Evolutionary conservation across 768 basidiomycete genomes (phyloP).

Genomic region (Wakefieldia striispora): DNA sequence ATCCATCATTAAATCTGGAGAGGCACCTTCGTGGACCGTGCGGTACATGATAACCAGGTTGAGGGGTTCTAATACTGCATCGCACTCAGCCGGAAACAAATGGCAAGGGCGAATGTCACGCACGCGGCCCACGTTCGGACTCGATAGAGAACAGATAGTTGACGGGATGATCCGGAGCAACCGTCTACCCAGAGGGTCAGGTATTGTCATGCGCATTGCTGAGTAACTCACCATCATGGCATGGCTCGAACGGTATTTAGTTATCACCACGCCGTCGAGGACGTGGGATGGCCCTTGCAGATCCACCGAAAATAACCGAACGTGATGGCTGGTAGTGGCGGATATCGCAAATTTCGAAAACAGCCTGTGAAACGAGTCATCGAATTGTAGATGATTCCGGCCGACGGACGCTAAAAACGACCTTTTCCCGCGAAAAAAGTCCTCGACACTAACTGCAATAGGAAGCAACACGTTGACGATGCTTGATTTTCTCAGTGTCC

Average conservation of each 20-base stretch:
- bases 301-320: conserved; percentile 67
- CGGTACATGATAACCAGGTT: conserved; percentile 70
- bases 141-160: conserved; percentile 82
- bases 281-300: conserved; percentile 47
- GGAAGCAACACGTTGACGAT: conserved; percentile 71
- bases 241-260: conserved; percentile 45
- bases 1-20: not conserved
- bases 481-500: conserved; percentile 54
- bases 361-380: conserved; percentile 47
- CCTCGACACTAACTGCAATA: conserved; percentile 91
- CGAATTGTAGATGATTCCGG: not conserved
- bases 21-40: conserved; percentile 75
- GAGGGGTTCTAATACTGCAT: conserved; percentile 59
- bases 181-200: conserved; percentile 47
- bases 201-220: not conserved
- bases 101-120: conserved; percentile 4
- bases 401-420: conserved; percentile 25
- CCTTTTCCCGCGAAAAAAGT: conserved; percentile 90
- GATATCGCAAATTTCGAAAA: conserved; percentile 92
- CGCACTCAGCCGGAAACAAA: conserved; percentile 3
- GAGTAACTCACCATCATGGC: conserved; percentile 45
- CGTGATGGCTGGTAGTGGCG: conserved; percentile 70
- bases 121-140: conserved; percentile 60
- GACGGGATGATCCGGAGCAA: conserved; percentile 72
- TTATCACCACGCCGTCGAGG: conserved; percentile 51